These are phyloP conservation scores for Colletotrichum endophyticum DNA, from an alignment of 2,329 filamentous ascomycete species.

Conservation along the genomic window DNA sequence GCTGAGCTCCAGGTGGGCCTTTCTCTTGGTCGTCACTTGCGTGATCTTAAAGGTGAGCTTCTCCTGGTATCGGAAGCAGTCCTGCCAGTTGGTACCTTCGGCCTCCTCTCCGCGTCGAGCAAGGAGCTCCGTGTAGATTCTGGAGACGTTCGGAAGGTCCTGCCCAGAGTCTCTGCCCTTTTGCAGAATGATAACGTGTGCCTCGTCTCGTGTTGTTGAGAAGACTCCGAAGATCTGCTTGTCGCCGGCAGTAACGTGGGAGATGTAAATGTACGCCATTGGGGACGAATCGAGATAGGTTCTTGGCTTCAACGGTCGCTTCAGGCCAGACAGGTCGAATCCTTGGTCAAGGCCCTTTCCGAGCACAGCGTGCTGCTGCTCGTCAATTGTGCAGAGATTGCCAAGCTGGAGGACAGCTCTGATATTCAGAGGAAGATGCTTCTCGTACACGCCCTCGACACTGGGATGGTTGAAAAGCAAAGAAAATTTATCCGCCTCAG, in stretches of 20 bases:
- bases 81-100: conserved; percentile 75
- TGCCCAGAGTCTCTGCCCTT: conserved; percentile 77
- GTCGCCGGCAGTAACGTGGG: conserved; percentile 90
- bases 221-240: conserved; percentile 93
- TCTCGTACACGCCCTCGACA: conserved; percentile 97
- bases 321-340: conserved; percentile 83
- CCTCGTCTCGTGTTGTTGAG: conserved; percentile 80
- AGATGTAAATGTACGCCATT: conserved; percentile 87
- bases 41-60: conserved; percentile 83
- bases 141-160: conserved; percentile 88
- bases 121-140: conserved; percentile 82
- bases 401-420: conserved; percentile 89
- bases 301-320: conserved; percentile 65
- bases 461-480: conserved; percentile 89
- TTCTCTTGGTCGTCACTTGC: conserved; percentile 87
- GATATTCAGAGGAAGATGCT: conserved; percentile 84
- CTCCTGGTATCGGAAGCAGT: conserved; percentile 86
- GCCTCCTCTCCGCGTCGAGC: conserved; percentile 69
- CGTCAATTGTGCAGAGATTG: conserved; percentile 91
- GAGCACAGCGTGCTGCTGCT: conserved; percentile 86
- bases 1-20: conserved; percentile 85
- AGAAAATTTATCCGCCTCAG: conserved; percentile 82
- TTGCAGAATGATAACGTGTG: conserved; percentile 88
- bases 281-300: conserved; percentile 78
- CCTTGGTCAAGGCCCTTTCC: conserved; percentile 92